These are phyloP conservation scores for Kewa caespitosa DNA, from an alignment of 179 eudicot species.

Conservation along the genomic window DNA sequence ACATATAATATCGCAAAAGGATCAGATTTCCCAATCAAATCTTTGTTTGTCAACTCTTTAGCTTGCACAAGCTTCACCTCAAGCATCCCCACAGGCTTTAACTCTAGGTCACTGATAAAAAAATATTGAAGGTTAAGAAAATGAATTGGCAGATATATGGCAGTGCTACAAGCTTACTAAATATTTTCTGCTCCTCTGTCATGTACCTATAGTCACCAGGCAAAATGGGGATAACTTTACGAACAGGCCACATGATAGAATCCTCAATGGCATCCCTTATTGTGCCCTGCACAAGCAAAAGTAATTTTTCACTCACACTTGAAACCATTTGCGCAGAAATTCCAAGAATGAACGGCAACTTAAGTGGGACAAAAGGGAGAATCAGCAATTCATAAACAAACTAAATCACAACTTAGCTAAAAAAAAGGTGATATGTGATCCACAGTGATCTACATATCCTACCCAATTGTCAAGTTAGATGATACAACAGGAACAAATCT, in stretches of 20 bases:
- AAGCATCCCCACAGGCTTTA: conserved; percentile 83
- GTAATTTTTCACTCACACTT: not conserved
- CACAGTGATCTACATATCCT: not conserved
- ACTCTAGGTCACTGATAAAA: conserved; percentile 70
- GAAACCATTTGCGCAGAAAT: not conserved
- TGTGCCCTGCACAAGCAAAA: conserved; percentile 46
- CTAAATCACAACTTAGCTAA: not conserved
- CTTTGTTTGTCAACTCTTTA: conserved; percentile 82
- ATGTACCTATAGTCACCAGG: conserved; percentile 88
- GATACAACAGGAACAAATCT: not conserved
- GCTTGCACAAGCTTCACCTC: conserved; percentile 98
- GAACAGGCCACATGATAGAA: conserved; percentile 89
- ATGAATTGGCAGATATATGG: not conserved
- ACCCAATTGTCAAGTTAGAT: not conserved
- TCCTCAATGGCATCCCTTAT: conserved; percentile 88
- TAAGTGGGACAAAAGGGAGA: not conserved
- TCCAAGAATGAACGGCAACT: not conserved
- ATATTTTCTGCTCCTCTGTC: not conserved
- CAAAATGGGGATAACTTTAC: conserved; percentile 70
- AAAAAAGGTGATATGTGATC: not conserved
- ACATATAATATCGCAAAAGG: conserved; percentile 82
- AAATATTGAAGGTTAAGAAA: conserved; percentile 3
- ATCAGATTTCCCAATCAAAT: conserved; percentile 90
- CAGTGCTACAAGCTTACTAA: not conserved
- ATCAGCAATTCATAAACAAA: not conserved